These are phyloP conservation scores for Erodium moschatum DNA, from an alignment of 441 rosid species.

Conservation along the genomic window DNA sequence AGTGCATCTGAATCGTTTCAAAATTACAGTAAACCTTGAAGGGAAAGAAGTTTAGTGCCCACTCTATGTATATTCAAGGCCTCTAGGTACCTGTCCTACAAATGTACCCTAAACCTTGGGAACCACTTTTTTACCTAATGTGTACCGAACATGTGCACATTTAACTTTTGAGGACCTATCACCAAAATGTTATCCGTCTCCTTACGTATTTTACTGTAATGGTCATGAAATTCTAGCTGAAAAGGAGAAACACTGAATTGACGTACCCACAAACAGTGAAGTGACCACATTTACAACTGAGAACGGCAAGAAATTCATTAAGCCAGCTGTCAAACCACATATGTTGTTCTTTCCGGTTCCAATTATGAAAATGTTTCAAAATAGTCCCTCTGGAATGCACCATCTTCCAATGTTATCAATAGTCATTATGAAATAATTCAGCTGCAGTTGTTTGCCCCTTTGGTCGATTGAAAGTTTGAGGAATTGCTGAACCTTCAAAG, in stretches of 20 bases:
- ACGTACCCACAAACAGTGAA: background rate
- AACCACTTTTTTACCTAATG: background rate
- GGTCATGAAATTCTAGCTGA: background rate
- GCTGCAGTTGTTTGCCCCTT: background rate
- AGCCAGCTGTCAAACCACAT: background rate
- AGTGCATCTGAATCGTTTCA: background rate
- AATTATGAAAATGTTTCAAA: background rate
- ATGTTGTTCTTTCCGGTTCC: background rate
- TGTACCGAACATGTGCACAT: conserved; percentile 2
- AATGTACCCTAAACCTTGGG: background rate
- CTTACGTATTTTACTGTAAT: background rate
- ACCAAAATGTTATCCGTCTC: background rate
- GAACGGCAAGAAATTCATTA: background rate
- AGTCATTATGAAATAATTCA: background rate
- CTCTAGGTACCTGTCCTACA: background rate
- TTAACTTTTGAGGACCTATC: conserved; percentile 1
- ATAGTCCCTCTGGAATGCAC: background rate
- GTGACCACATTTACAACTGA: conserved; percentile 2
- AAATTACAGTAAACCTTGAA: background rate
- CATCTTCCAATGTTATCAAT: background rate
- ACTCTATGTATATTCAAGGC: background rate
- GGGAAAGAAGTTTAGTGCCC: background rate
- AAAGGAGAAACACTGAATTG: conserved; percentile 6
- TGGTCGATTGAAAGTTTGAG: background rate
- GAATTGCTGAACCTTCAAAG: background rate